A percentile compares a stretch with the other conserved stretches of the same genome.
Evolutionary conservation across 805 yeast genomes (phyloP).

Genomic region (Wickerhamomyces hampshirensis): DNA sequence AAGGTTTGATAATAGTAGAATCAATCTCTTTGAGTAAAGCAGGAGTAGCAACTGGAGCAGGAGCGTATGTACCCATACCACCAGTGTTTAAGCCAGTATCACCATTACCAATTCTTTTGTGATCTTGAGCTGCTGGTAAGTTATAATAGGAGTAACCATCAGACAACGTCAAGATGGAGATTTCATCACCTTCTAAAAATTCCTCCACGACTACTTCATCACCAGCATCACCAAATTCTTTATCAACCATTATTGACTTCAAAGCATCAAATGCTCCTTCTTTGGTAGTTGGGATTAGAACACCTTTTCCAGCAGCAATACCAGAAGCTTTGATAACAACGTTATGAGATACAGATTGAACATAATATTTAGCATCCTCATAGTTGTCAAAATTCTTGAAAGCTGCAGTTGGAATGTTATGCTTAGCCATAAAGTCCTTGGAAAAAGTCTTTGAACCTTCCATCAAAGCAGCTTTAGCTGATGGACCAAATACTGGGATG

Average conservation of each 20-base stretch:
- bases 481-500: slow-evolving; percentile 96
- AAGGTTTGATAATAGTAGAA: slow-evolving; percentile 75
- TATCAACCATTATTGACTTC: slow-evolving; percentile 83
- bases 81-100: slow-evolving; percentile 96
- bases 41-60: slow-evolving; percentile 92
- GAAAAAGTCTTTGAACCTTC: slow-evolving; percentile 97
- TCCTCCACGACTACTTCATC: slow-evolving; percentile 95
- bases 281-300: slow-evolving; percentile 78
- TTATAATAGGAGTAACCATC: slow-evolving; percentile 92
- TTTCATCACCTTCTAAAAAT: slow-evolving; percentile 93
- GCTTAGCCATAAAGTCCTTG: slow-evolving; percentile 88
- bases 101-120: slow-evolving; percentile 90
- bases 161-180: slow-evolving; percentile 83
- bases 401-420: slow-evolving; percentile 90
- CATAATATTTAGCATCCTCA: slow-evolving; percentile 69
- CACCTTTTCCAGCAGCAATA: slow-evolving; percentile 98
- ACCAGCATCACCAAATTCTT: slow-evolving; percentile 90
- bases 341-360: slow-evolving; percentile 59
- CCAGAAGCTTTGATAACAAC: slow-evolving; percentile 97
- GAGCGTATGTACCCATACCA: slow-evolving; percentile 99
- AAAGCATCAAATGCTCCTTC: slow-evolving; percentile 84
- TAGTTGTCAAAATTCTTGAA: slow-evolving; percentile 78
- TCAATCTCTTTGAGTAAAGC: slow-evolving; percentile 66
- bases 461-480: slow-evolving; percentile 82
- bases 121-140: slow-evolving; percentile 98